A percentile compares a stretch with the other conserved stretches of the same genome.
Conservation (phyloP, 306 rosid species). For the Hippophae tibetana region DNA sequence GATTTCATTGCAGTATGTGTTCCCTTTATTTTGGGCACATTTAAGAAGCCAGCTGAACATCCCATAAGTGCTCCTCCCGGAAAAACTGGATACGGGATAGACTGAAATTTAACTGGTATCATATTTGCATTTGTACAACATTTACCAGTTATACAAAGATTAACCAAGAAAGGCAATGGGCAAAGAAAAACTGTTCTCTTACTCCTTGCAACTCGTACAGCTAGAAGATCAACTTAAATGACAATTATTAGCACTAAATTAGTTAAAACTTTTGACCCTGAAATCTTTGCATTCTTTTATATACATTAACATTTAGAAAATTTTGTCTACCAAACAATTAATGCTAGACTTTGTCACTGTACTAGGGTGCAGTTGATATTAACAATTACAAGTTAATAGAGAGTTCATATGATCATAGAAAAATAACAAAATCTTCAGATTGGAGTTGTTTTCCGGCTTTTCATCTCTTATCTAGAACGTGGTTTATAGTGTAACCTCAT, state of each 20-base stretch:
- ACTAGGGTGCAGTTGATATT: too few relatives aligned
- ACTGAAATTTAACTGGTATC: conserved; percentile 91
- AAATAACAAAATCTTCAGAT: too few relatives aligned
- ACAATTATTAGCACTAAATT: conserved; percentile 6
- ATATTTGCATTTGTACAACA: conserved; percentile 39
- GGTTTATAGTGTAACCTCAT: not conserved
- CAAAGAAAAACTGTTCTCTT: conserved; percentile 3
- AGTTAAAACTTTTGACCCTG: conserved; percentile 5
- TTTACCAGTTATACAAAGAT: conserved; percentile 6
- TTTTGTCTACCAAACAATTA: too few relatives aligned
- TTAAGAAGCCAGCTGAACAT: conserved; percentile 91
- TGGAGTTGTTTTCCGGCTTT: too few relatives aligned
- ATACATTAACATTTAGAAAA: too few relatives aligned
- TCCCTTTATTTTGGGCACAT: conserved; percentile 95
- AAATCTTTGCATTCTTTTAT: conserved; percentile 14
- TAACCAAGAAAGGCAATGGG: not conserved
- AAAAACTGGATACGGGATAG: conserved; percentile 98
- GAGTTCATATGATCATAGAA: too few relatives aligned
- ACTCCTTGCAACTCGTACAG: conserved; percentile 5
- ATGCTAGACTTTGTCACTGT: too few relatives aligned
- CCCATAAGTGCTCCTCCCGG: conserved; percentile 96
- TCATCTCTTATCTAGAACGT: too few relatives aligned
- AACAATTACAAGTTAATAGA: too few relatives aligned
- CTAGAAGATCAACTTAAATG: conserved; percentile 4
- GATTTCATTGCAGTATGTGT: conserved; percentile 97